These are phyloP conservation scores for Cryomyces minteri DNA, from an alignment of 495 filamentous ascomycete genomes.

Conservation along the genomic window DNA sequence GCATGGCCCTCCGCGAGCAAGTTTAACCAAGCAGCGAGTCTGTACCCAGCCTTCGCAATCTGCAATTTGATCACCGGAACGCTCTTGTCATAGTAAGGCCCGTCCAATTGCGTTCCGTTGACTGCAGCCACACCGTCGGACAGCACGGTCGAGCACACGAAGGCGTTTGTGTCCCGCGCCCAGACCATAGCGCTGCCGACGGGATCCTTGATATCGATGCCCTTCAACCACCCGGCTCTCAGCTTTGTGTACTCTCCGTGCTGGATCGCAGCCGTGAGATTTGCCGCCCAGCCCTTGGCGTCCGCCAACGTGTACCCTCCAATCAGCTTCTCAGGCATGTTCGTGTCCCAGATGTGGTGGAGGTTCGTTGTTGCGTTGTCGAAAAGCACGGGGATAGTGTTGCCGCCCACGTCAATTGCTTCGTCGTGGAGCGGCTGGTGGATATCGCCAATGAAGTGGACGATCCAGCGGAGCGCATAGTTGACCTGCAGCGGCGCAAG, in stretches of 20 bases:
- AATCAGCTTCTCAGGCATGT: conserved; percentile 38
- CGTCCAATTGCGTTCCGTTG: conserved; percentile 35
- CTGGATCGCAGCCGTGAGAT: conserved; percentile 31
- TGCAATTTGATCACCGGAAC: conserved; percentile 19
- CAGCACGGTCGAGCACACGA: conserved; percentile 42
- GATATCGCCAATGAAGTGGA: conserved; percentile 49
- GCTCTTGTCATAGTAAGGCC: conserved; percentile 34
- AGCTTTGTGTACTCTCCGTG: conserved; percentile 27
- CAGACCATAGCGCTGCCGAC: conserved; percentile 33
- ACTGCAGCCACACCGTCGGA: conserved; percentile 34
- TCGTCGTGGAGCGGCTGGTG: conserved; percentile 49
- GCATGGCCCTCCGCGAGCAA: conserved; percentile 1
- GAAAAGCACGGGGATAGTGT: conserved; percentile 38
- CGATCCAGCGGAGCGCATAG: conserved; percentile 41
- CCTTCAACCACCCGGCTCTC: conserved; percentile 28
- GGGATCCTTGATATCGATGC: conserved; percentile 30
- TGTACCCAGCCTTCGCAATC: conserved; percentile 17
- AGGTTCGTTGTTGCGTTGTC: conserved; percentile 22
- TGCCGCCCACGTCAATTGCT: conserved; percentile 38
- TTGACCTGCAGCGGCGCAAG: conserved; percentile 16
- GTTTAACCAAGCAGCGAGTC: conserved; percentile 22
- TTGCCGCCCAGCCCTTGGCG: conserved; percentile 32
- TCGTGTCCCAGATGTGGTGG: conserved; percentile 45
- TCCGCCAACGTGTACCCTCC: conserved; percentile 29
- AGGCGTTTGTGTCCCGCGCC: conserved; percentile 41